Conservation (phyloP, 441 rosid species). For the Adansonia grandidieri region DNA sequence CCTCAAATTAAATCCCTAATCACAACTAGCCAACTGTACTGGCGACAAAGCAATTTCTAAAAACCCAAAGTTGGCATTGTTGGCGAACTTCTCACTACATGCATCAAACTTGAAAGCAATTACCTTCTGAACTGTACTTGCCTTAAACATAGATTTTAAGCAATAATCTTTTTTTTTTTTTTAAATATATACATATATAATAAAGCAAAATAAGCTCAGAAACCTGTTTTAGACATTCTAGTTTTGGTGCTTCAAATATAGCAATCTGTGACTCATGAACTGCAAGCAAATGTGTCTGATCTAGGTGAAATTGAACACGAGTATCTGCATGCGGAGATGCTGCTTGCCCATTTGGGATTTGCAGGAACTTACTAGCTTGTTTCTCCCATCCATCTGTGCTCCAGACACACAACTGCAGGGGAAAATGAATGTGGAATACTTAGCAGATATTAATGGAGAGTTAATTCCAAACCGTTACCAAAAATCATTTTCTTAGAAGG, state of each 20-base stretch:
- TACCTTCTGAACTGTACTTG: not conserved
- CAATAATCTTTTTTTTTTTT: no score
- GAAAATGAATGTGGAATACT: not conserved
- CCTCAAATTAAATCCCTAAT: slow-evolving; percentile 16
- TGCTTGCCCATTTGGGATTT: slow-evolving; percentile 53
- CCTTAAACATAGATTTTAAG: not conserved
- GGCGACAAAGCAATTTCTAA: not conserved
- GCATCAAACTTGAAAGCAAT: not conserved
- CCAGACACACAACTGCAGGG: slow-evolving; percentile 72
- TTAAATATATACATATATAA: not conserved
- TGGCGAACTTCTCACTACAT: not conserved
- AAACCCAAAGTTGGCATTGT: not conserved
- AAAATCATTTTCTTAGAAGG: not conserved
- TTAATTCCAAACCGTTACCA: not conserved
- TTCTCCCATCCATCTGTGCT: slow-evolving; percentile 89
- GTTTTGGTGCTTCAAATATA: slow-evolving; percentile 64
- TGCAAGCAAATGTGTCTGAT: slow-evolving; percentile 61
- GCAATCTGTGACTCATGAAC: slow-evolving; percentile 83
- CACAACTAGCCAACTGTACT: not conserved
- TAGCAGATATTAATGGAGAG: not conserved
- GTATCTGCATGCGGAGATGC: slow-evolving; percentile 65
- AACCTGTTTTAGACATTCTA: slow-evolving; percentile 78
- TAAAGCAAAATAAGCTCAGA: not conserved
- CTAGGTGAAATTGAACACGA: slow-evolving; percentile 73
- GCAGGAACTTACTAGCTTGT: slow-evolving; percentile 72